phyloP scores from a whole-genome alignment of 1,284 basidiomycete genomes.

The Ustilago crameri region DNA sequence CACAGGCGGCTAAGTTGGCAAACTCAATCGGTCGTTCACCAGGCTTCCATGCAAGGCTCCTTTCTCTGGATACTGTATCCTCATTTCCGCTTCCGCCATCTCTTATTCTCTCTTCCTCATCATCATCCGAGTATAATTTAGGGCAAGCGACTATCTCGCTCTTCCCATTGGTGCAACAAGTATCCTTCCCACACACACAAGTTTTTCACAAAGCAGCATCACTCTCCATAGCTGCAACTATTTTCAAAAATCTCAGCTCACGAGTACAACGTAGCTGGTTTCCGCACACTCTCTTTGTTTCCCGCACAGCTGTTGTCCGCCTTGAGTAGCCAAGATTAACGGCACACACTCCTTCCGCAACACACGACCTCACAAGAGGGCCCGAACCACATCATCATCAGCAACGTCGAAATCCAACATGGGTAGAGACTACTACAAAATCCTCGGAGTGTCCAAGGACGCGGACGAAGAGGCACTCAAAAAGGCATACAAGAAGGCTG shows the following conservation, averaged over 20 bases:
- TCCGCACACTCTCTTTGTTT: not conserved
- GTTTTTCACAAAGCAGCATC: not conserved
- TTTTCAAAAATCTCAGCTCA: not conserved
- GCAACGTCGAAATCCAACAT: conserved; percentile 27
- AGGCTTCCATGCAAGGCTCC: conserved; percentile 6
- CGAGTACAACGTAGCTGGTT: not conserved
- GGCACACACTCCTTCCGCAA: not conserved
- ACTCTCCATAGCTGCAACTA: not conserved
- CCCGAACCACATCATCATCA: conserved; percentile 12
- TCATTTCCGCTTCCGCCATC: not conserved
- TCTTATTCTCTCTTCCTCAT: not conserved
- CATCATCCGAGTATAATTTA: not conserved
- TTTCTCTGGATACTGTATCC: not conserved
- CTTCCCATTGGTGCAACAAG: not conserved
- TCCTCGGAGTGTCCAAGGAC: conserved; percentile 63
- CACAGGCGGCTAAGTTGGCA: conserved; percentile 4
- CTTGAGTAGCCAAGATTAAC: conserved; percentile 19
- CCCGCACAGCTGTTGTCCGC: no score
- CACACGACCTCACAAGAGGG: conserved; percentile 34
- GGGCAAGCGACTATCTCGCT: not conserved
- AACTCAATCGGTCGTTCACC: conserved; percentile 3
- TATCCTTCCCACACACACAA: not conserved
- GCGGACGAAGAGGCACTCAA: conserved; percentile 66
- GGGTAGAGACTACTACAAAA: conserved; percentile 68
- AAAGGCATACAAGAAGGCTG: conserved; percentile 69